Base-by-base conservation (phyloP, 2,329 filamentous ascomycete genomes). In the Exophiala sp. region DNA sequence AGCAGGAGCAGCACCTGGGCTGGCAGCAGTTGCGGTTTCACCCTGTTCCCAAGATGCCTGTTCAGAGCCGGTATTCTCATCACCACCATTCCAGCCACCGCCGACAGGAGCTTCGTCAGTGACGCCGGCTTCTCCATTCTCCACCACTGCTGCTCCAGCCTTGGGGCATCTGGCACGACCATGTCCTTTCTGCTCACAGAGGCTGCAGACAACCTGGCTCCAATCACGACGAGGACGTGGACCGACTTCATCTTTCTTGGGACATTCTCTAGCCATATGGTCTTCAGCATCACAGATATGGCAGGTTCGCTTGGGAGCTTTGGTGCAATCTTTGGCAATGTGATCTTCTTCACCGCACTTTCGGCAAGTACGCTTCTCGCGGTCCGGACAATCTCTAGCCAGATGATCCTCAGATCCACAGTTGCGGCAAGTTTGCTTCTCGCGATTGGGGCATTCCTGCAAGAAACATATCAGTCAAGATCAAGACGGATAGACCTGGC, bases 291-390 rank as follows among this genome's bases (percentile, higher is more conserved):
- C 70, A 58, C 72, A 74, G 58, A 74, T 73, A 21, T 66, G 66
- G 53, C 73, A 75, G 39, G 64, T 65, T 16, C 63, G 59, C 37
- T 64, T 64, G 42, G 62, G 53, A 7, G 59, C 60, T 40, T 67
- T 63, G 11, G 69, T 68, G 49, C 73, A 75, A 22, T 75, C 71
- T 32, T 66, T 69, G 58, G 72, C 74, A 52, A 75, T 69, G 10
- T 74, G 65, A 7, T 65, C 65, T 24, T 67, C 68, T 3, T 68
- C 66, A 46, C 74, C 72, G 66, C 77, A 79, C 52, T 80, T 77
- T 58, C 73, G 76, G 63, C 77, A 80, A 14, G 67, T 66, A 48
- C 62, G 65, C 44, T 60, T 64, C 50, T 67, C 64, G 32, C 58
- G 60, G 42, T 53, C 42, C 2, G 56, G 56, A 32, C 56, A 58